Conservation (phyloP, 768 basidiomycete species). For the Boletus sp. region DNA sequence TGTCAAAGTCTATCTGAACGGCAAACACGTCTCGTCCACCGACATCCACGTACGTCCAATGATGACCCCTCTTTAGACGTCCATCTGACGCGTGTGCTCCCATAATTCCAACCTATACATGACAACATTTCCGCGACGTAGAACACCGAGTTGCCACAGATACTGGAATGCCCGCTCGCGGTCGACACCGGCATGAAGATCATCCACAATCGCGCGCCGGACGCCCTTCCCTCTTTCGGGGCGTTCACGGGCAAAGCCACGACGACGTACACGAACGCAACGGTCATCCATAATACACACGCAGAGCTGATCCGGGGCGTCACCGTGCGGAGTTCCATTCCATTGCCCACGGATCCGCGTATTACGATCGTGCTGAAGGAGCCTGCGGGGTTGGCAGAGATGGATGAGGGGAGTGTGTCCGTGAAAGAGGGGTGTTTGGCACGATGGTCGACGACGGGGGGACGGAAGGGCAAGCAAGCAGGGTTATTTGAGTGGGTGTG, state of each 20-base stretch:
- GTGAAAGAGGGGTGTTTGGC: constrained; percentile 13
- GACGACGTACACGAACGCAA: constrained; percentile 19
- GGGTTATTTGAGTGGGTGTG: constrained; percentile 32
- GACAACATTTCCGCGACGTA: background rate
- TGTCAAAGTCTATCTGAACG: constrained; percentile 27
- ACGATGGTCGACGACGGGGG: constrained; percentile 20
- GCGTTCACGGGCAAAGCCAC: constrained; percentile 6
- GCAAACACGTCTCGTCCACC: constrained; percentile 26
- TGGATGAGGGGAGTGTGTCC: constrained; percentile 8
- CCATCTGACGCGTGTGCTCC: background rate
- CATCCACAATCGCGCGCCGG: constrained; percentile 10
- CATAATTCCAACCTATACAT: too few species aligned
- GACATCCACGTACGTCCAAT: constrained; percentile 17
- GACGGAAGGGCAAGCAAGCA: constrained; percentile 17
- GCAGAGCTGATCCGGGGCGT: constrained; percentile 6
- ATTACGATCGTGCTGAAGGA: constrained; percentile 28
- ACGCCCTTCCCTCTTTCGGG: constrained; percentile 6
- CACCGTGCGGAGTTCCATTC: constrained; percentile 27
- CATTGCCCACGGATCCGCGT: constrained; percentile 25
- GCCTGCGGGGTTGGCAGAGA: constrained; percentile 23
- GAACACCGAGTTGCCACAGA: constrained; percentile 15
- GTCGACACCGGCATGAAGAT: constrained; percentile 16
- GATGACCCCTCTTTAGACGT: background rate
- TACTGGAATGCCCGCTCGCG: constrained; percentile 19
- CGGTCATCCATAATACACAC: constrained; percentile 16